Evolutionary conservation across 2,329 filamentous ascomycete genomes (phyloP), one percentile per base, ranked within the genome.

Genomic region (Ustilaginoidea virens): DNA sequence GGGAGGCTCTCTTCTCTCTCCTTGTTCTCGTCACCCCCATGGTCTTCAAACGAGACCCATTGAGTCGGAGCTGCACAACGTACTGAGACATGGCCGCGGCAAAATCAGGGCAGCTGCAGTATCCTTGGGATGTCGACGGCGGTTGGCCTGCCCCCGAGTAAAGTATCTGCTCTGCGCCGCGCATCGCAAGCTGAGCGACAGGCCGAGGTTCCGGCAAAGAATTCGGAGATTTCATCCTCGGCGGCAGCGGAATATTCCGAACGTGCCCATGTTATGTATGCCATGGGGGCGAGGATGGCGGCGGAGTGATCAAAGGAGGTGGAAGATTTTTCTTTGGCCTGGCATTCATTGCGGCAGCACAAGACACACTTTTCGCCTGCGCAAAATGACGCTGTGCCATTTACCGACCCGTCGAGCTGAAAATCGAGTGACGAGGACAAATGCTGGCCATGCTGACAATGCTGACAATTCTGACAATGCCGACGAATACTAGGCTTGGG

Each of bases 1-100:
- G 12, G 56, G 44, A 3, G 47, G 45, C 35, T 55, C 50, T 45
- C 12, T 7, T 6, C n/a, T 12, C 0, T 34, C 31, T 20, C 36
- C 40, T 28, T n/a, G n/a, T 39, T 39, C 8, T 36, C 33, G 11
- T 14, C 21, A 4, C 46, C 45, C 22, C 53, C 33, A 25, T 48
- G 26, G n/a, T 49, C 47, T 17, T 37, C 35, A 28, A 48, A 49
- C 6, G 36, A 34, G 5, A 25, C 24, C 14, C 10, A 16, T 30
- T 27, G 12, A 32, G 29, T 5, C 33, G 33, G 23, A 32, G 32
- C 14, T 34, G 33, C 17, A 34, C 27, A 14, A 34, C 27, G 29
- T 34, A 34, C 10, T 30, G 26, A 5, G 25, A 23, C n/a, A 12
- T 2, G 5, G 22, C n/a, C 7, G 29, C 33, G 15, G 27, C 33